These are phyloP conservation scores for Gossypium herbaceum DNA, from an alignment of 345 rosid species.

Conservation along the genomic window DNA sequence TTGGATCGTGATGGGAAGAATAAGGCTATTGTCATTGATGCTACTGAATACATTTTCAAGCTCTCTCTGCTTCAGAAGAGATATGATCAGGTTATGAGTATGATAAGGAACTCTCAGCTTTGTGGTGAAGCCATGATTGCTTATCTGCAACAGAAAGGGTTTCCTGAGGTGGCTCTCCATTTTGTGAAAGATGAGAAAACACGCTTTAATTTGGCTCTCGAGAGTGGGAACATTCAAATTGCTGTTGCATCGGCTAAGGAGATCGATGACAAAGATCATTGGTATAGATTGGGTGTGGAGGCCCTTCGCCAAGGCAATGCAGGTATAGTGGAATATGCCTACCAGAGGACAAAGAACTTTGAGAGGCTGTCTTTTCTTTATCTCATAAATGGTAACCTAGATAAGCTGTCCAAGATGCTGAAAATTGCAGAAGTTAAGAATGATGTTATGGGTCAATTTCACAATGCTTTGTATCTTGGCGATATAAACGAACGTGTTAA, in stretches of 20 bases:
- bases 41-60: conserved; percentile 88
- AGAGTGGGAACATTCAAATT: conserved; percentile 70
- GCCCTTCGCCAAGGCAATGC: conserved; percentile 77
- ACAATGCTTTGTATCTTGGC: no score
- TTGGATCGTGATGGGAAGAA: conserved; percentile 89
- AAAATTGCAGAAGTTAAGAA: conserved; percentile 90
- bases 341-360: no score
- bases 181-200: conserved; percentile 95
- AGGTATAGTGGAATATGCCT: no score
- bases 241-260: conserved; percentile 36
- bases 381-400: conserved; percentile 79
- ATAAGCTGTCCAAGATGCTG: conserved; percentile 82
- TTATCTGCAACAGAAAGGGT: conserved; percentile 67
- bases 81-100: conserved; percentile 88
- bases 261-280: conserved; percentile 89
- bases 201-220: conserved; percentile 88
- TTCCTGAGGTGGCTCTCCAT: conserved; percentile 43
- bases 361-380: conserved; percentile 64
- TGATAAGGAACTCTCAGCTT: conserved; percentile 89
- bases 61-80: conserved; percentile 69
- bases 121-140: conserved; percentile 98
- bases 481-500: no score
- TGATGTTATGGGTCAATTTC: conserved; percentile 24
- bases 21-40: conserved; percentile 59
- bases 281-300: conserved; percentile 92